Evolutionary conservation across 306 rosid species (phyloP).

Genomic region (Acacia confusa): DNA sequence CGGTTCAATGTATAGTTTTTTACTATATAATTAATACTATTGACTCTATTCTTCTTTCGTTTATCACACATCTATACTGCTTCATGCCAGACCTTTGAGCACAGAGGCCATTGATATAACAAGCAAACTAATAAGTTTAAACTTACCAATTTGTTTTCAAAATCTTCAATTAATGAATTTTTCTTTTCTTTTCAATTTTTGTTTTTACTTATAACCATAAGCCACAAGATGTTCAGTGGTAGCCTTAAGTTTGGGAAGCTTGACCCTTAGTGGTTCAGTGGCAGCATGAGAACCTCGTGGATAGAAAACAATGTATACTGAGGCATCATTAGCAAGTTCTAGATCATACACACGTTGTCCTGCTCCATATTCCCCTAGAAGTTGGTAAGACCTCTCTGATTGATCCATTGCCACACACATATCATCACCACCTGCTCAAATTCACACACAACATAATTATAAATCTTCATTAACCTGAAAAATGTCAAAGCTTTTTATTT

Average conservation of each 20-base stretch:
- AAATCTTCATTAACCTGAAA: constrained; percentile 8
- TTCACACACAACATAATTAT: not conserved
- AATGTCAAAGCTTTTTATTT: not conserved
- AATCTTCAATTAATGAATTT: not conserved
- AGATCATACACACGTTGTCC: constrained; percentile 71
- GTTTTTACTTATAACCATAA: not conserved
- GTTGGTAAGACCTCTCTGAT: constrained; percentile 87
- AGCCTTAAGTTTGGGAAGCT: constrained; percentile 82
- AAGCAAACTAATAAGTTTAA: not conserved
- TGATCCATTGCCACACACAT: constrained; percentile 77
- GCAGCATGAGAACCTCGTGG: constrained; percentile 46
- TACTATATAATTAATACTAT: too few species aligned
- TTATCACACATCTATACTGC: not conserved
- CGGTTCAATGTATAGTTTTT: too few species aligned
- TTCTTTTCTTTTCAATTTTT: not conserved
- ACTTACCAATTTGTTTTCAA: not conserved
- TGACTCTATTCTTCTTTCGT: not conserved
- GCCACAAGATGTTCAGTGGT: constrained; percentile 38
- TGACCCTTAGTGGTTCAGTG: constrained; percentile 57
- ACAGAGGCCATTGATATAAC: not conserved
- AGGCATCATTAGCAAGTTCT: constrained; percentile 20
- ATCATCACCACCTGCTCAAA: constrained; percentile 66
- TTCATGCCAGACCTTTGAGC: not conserved
- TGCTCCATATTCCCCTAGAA: constrained; percentile 82
- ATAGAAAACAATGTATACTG: constrained; percentile 53